Evolutionary conservation across 2,329 filamentous ascomycete species (phyloP).

Genomic region (Endocalyx cinctus): DNA sequence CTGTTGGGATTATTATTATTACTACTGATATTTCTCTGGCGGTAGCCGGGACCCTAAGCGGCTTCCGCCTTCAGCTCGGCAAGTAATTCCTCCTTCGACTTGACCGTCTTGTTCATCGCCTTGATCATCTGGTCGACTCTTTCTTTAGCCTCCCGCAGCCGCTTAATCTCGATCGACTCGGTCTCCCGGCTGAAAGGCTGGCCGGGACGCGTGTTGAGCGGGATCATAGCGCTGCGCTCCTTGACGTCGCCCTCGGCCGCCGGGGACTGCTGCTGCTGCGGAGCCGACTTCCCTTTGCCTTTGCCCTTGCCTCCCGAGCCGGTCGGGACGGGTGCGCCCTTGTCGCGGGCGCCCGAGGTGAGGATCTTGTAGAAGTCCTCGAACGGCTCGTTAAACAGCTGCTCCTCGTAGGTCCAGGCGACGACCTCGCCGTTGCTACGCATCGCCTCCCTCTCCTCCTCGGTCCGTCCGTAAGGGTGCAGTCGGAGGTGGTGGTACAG

Average conservation of each 20-base stretch:
- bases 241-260: conserved; percentile 36
- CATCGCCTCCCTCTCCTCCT: conserved; percentile 64
- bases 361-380: conserved; percentile 86
- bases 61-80: conserved; percentile 57
- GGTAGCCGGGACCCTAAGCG: no score
- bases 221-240: conserved; percentile 70
- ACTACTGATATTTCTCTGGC: no score
- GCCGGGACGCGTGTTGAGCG: conserved; percentile 58
- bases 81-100: conserved; percentile 59
- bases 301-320: conserved; percentile 49
- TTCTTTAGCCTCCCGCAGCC: conserved; percentile 57
- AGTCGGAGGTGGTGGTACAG: conserved; percentile 88
- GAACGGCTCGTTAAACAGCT: conserved; percentile 96
- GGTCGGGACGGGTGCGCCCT: conserved; percentile 32
- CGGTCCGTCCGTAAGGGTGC: conserved; percentile 82
- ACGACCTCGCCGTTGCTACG: conserved; percentile 61
- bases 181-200: conserved; percentile 72
- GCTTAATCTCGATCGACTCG: conserved; percentile 59
- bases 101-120: conserved; percentile 56
- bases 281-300: conserved; percentile 45
- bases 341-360: conserved; percentile 63
- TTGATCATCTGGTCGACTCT: conserved; percentile 58
- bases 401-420: conserved; percentile 84
- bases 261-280: conserved; percentile 9
- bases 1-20: background rate